A percentile compares a stretch with the other conserved stretches of the same genome.
Evolutionary conservation across 306 rosid species (phyloP).

Genomic region (Begonia fuchsioides): DNA sequence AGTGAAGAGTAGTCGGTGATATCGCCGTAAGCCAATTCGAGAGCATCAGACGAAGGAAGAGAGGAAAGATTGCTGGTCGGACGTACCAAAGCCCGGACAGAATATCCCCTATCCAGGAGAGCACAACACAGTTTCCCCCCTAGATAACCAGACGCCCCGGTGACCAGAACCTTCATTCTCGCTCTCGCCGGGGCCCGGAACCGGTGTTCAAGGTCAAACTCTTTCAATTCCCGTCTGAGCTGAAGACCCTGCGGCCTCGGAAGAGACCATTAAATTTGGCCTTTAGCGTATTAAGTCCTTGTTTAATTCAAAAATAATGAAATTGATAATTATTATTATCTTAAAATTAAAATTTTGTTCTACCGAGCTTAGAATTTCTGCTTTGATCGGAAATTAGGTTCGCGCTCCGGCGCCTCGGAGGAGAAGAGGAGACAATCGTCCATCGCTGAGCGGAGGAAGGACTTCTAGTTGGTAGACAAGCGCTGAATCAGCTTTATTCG

Average conservation of each 20-base stretch:
- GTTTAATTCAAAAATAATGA: too few relatives aligned
- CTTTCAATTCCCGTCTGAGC: not conserved
- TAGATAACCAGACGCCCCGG: slow-evolving; percentile 81
- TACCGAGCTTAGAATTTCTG: too few relatives aligned
- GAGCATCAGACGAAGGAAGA: slow-evolving; percentile 27
- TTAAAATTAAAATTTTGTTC: too few relatives aligned
- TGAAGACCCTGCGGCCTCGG: not conserved
- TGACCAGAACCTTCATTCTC: slow-evolving; percentile 41
- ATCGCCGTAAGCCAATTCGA: slow-evolving; percentile 68
- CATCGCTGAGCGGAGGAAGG: too few relatives aligned
- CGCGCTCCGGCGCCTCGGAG: too few relatives aligned
- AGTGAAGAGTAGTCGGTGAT: slow-evolving; percentile 57
- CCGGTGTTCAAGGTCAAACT: not conserved
- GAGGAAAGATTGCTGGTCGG: slow-evolving; percentile 66
- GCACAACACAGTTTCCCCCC: slow-evolving; percentile 68
- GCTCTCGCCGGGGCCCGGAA: not conserved
- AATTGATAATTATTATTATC: too few relatives aligned
- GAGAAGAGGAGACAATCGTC: too few relatives aligned
- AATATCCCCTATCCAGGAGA: slow-evolving; percentile 38
- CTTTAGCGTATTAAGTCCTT: too few relatives aligned
- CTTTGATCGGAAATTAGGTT: too few relatives aligned
- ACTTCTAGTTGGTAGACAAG: too few relatives aligned
- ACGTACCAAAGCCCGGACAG: slow-evolving; percentile 61
- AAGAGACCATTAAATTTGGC: not conserved
- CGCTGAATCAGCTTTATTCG: too few relatives aligned